Conservation (phyloP, 2,329 filamentous ascomycete genomes). For the Botryotinia globosa region DNA sequence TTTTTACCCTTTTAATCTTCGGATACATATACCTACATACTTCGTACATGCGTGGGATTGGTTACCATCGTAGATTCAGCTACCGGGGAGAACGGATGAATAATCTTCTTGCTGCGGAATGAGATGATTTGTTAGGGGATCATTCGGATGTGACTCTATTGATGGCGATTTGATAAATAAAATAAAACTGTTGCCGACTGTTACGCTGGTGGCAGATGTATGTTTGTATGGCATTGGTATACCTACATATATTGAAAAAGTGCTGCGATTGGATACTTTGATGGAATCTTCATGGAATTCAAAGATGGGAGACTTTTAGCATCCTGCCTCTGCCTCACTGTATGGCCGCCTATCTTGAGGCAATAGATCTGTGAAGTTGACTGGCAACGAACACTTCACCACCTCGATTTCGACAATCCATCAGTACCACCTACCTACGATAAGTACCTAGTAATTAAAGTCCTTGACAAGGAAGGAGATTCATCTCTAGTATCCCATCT, state of each 20-base stretch:
- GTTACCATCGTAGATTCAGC: not conserved
- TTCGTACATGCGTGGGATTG: not conserved
- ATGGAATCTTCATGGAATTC: not conserved
- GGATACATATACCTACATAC: not conserved
- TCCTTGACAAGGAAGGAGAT: not conserved
- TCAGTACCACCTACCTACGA: not conserved
- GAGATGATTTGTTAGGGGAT: not conserved
- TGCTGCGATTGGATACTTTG: not conserved
- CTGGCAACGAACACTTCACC: not conserved
- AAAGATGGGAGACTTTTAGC: not conserved
- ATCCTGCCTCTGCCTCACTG: not conserved
- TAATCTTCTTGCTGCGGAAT: not conserved
- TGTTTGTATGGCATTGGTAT: no score
- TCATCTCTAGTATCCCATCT: not conserved
- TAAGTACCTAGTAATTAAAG: not conserved
- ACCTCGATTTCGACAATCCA: not conserved
- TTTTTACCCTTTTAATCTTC: not conserved
- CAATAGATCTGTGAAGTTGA: not conserved
- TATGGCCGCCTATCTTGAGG: not conserved
- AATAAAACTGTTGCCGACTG: not conserved
- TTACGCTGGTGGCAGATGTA: not conserved
- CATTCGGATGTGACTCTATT: not conserved
- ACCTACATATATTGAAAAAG: no score
- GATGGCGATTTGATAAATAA: not conserved
- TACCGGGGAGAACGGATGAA: not conserved